Evolutionary conservation across 1,284 basidiomycete species (phyloP), one percentile per base, ranked within the genome.

Genomic region (Xanthoconium separans): DNA sequence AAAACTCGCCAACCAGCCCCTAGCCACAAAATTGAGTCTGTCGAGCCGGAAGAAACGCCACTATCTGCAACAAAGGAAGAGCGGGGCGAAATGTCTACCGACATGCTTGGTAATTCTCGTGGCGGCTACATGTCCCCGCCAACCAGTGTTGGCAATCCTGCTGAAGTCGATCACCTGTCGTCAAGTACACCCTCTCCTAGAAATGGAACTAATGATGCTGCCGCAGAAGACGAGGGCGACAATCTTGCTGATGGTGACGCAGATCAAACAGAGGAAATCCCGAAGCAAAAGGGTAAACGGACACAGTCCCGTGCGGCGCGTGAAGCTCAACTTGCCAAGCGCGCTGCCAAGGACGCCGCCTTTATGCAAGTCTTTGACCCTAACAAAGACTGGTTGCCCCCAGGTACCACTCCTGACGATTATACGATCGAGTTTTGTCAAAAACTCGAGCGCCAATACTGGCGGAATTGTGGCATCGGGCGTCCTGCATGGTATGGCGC

Each of bases 401-500:
- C 80, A 2, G 81, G 83, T 47, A 93, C 89, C 0, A 76, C 73
- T 2, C 67, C 83, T 0, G 73, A 77, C 15, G 93, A 96, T 68
- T 98, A 93, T 61, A 93, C 90, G 0, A 78, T 82, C 3, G 91
- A 93, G 57, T 90, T 91, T 51, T 98, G 95, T 70, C 81, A 84
- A 57, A 86, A 89, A 58, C 81, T 99, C 29, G 96, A 98, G 73
- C 79, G 92, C 44, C 83, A 90, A 57, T 98, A 89, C 71, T 99
- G 97, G 96, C 82, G 94, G 53, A 91, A 90, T 59, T 87, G 91
- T 70, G 89, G 91, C 13, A 74, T 97, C 22, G 93, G 93, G 9
- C 91, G 88, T 61, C 81, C 94, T 18, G 82, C 95, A 50, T 89
- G 95, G 95, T 99, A 99, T 71, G 96, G 96, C 33, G 96, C 97